Base-by-base conservation (phyloP, 208 protist genomes). In the Acanthamoeba triangularis region DNA sequence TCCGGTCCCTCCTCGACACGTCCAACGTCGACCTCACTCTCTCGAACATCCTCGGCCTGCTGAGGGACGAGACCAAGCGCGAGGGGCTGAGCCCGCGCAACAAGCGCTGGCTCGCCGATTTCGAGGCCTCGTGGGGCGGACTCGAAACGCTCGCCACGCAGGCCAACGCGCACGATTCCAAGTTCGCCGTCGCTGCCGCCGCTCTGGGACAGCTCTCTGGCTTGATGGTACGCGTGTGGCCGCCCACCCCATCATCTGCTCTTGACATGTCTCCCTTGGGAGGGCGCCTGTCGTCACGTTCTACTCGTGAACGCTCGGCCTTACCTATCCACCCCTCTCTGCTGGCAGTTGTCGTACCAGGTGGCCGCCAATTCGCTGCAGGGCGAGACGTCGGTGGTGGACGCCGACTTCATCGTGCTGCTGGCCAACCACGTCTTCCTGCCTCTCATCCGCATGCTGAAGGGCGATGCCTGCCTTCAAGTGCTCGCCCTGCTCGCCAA, bases 201-300 rank as follows among this genome's bases (percentile, higher is more conserved):
- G 30, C 41, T 25, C 69, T 94, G 0, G 91, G 91, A 23, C 91
- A 94, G 56, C 10, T 94, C 18, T 94, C 91, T 23, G 74, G 91
- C 16, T 47, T 94, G 47, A 59, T 94, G 63, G 90, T 94, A 90
- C 5, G 52, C 28, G 10, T 61, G 16, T 23, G 18, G 49, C 7
- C 18, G 5, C 47, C 30, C 47, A 59, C 20, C 23, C 28, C 76
- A 20, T 30, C 18, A 30, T 52, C 76, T 84, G 35, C n/a, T 49
- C 13, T 41, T 41, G 11, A 11, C 20, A n/a, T 78, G 23, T 92
- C 52, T 23, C n/a, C n/a, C n/a, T n/a, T n/a, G n/a, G n/a, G n/a
- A n/a, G n/a, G n/a, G n/a, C n/a, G 23, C 28, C 8, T 14, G 20
- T 88, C 2, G 28, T 28, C 35, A 41, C 33, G 7, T 59, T 35